These are phyloP conservation scores for Dujonia santamariae DNA, from an alignment of 1,139 yeast species.

Conservation along the genomic window DNA sequence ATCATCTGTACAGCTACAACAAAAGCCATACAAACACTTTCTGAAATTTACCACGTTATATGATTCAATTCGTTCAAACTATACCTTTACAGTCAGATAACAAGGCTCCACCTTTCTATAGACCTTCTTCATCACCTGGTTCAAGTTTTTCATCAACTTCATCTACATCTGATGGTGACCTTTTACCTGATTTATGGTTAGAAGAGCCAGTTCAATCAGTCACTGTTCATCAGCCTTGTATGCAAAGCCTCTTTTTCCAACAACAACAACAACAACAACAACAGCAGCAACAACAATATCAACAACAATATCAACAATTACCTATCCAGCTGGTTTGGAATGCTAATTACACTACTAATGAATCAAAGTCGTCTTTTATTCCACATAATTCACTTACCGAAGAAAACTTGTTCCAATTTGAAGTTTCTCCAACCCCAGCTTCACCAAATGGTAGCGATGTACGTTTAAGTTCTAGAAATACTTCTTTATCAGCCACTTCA, in stretches of 20 bases:
- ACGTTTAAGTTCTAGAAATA: conserved; percentile 2
- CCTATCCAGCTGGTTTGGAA: conserved; percentile 7
- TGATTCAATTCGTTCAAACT: conserved; percentile 8
- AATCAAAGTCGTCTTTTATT: not conserved
- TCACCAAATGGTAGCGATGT: conserved; percentile 2
- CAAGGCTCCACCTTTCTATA: not conserved
- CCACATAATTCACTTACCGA: conserved; percentile 5
- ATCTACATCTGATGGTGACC: conserved; percentile 6
- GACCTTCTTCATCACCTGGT: conserved; percentile 6
- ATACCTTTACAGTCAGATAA: conserved; percentile 4
- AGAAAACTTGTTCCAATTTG: conserved; percentile 8
- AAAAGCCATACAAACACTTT: too few species aligned
- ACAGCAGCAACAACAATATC: conserved; percentile 1
- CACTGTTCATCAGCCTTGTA: not conserved
- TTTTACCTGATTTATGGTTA: conserved; percentile 9
- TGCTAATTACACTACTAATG: not conserved
- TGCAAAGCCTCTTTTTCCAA: not conserved
- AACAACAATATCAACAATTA: conserved; percentile 5
- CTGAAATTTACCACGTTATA: not conserved
- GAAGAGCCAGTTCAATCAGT: conserved; percentile 1
- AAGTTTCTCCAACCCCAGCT: conserved; percentile 2
- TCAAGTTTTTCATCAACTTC: conserved; percentile 8
- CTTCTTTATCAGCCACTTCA: conserved; percentile 12
- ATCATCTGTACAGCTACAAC: too few species aligned
- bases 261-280: conserved; percentile 3